Evolutionary conservation across 352 stramenopile species (phyloP).

Genomic region (Phytophthora capsici): DNA sequence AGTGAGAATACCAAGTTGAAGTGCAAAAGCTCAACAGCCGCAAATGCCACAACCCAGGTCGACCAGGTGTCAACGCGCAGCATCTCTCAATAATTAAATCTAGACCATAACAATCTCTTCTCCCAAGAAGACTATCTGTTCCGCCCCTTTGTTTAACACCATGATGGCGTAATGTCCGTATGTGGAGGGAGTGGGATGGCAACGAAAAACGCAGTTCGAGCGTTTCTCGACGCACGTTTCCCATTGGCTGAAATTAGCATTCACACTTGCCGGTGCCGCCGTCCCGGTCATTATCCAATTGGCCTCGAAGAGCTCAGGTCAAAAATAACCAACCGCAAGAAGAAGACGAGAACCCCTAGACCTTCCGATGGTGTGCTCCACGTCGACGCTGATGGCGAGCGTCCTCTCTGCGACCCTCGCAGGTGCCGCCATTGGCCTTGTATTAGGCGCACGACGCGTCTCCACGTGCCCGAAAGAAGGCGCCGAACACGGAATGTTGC

Average conservation of each 20-base stretch:
- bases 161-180: conserved; percentile 1
- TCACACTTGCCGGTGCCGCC: neutral
- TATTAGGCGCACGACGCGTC: conserved; percentile 19
- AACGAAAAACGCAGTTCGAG: conserved; percentile 13
- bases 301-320: conserved; percentile 16
- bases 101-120: too few relatives aligned
- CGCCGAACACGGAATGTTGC: conserved; percentile 29
- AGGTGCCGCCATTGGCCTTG: conserved; percentile 48
- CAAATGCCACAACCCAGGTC: neutral
- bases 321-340: conserved; percentile 2
- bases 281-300: conserved; percentile 34
- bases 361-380: conserved; percentile 53
- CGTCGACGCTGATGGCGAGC: conserved; percentile 50
- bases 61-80: neutral
- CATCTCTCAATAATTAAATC: too few relatives aligned
- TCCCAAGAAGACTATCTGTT: too few relatives aligned
- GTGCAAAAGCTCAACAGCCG: neutral
- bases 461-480: conserved; percentile 25
- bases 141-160: conserved; percentile 9
- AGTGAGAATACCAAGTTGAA: conserved; percentile 17
- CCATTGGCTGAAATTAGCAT: conserved; percentile 8
- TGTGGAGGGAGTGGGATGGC: conserved; percentile 6
- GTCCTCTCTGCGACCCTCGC: conserved; percentile 52
- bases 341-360: neutral
- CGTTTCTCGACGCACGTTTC: conserved; percentile 16